These are phyloP conservation scores for Saussurea involucrata DNA, from an alignment of 129 eudicot genomes.

Conservation along the genomic window DNA sequence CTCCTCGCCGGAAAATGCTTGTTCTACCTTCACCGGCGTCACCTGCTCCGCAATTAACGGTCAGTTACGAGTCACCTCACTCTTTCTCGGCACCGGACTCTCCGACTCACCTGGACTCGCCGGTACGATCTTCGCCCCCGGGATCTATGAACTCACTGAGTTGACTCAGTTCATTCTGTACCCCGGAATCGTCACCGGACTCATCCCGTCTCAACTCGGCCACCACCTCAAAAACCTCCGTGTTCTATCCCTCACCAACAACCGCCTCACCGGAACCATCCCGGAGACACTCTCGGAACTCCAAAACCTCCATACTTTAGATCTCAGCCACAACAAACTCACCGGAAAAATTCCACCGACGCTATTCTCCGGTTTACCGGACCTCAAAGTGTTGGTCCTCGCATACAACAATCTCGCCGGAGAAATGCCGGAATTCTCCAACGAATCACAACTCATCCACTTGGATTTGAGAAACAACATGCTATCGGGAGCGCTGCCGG, in stretches of 20 bases:
- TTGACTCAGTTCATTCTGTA: conserved; percentile 65
- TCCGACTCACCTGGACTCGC: conserved; percentile 70
- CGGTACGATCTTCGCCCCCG: conserved; percentile 42
- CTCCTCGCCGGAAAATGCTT: conserved; percentile 43
- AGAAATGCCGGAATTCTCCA: conserved; percentile 36
- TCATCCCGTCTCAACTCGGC: conserved; percentile 51
- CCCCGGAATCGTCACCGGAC: conserved; percentile 75
- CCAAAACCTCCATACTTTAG: conserved; percentile 62
- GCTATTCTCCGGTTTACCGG: neutral
- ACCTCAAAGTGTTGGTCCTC: conserved; percentile 49
- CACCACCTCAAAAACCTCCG: conserved; percentile 39
- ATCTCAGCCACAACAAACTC: conserved; percentile 64
- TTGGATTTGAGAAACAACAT: conserved; percentile 46
- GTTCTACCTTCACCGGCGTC: conserved; percentile 59
- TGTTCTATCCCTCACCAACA: conserved; percentile 62
- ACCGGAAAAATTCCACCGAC: conserved; percentile 48
- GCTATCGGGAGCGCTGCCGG: conserved; percentile 43
- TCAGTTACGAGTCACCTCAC: conserved; percentile 44
- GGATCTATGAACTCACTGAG: conserved; percentile 44
- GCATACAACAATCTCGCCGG: conserved; percentile 55
- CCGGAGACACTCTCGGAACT: conserved; percentile 42
- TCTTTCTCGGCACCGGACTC: conserved; percentile 69
- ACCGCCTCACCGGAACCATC: conserved; percentile 65
- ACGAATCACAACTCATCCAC: conserved; percentile 43
- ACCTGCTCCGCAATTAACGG: conserved; percentile 35